A percentile compares a stretch with the other conserved stretches of the same genome.
Conservation (phyloP, 331 rosid genomes). For the Pyracantha coccinea region DNA sequence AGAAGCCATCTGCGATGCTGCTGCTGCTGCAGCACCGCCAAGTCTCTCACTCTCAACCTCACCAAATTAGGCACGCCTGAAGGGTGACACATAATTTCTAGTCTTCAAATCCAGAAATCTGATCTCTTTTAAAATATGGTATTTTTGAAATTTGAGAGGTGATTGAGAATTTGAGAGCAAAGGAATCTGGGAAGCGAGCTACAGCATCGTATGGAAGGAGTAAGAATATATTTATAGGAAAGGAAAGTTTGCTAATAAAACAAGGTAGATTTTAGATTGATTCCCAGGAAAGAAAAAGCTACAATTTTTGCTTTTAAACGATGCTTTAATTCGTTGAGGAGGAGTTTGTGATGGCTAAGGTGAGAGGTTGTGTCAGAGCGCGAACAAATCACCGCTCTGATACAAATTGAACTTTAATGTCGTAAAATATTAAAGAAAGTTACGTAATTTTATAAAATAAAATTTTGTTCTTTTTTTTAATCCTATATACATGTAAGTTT, state of each 20-base stretch:
- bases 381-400: too few relatives aligned
- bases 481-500: too few relatives aligned
- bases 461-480: too few relatives aligned
- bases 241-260: constrained; percentile 22
- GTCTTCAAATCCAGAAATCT: too few relatives aligned
- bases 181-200: not conserved
- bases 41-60: constrained; percentile 19
- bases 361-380: too few relatives aligned
- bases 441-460: too few relatives aligned
- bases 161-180: not conserved
- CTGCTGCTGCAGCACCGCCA: constrained; percentile 14
- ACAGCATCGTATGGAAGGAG: not conserved
- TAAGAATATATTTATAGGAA: not conserved
- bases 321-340: not conserved
- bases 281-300: constrained; percentile 17
- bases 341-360: not conserved
- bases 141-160: not conserved
- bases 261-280: constrained; percentile 18
- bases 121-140: not conserved
- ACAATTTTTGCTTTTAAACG: not conserved
- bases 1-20: constrained; percentile 23
- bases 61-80: constrained; percentile 18
- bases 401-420: too few relatives aligned
- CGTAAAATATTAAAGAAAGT: too few relatives aligned
- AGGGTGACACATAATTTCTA: not conserved